These are phyloP conservation scores for Alternaria arborescens DNA, from an alignment of 2,329 filamentous ascomycete genomes.

Conservation along the genomic window DNA sequence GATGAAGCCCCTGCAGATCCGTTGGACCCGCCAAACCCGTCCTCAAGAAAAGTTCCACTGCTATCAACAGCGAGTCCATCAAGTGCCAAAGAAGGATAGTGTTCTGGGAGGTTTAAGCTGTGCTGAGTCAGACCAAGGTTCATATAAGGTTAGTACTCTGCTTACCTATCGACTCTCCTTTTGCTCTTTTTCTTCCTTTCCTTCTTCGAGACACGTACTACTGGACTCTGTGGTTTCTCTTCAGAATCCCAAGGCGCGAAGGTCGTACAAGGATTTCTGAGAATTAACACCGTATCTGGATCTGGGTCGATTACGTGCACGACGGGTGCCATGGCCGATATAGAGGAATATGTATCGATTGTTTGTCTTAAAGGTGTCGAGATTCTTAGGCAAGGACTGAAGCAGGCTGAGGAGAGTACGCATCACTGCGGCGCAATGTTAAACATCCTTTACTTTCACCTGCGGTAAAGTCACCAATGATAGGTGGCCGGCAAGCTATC, in stretches of 20 bases:
- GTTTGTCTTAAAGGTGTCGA: not conserved
- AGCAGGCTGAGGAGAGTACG: not conserved
- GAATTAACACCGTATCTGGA: conserved; percentile 3
- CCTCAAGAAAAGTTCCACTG: not conserved
- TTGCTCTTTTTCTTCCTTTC: not conserved
- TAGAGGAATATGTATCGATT: too few species aligned
- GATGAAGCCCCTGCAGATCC: not conserved
- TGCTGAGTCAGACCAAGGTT: not conserved
- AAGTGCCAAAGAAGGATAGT: not conserved
- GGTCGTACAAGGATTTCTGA: not conserved
- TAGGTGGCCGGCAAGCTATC: not conserved
- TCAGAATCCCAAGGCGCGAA: conserved; percentile 3
- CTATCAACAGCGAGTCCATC: not conserved
- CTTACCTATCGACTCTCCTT: not conserved
- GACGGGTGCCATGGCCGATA: not conserved
- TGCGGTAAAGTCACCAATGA: not conserved
- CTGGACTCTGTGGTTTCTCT: too few species aligned
- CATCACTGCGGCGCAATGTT: not conserved
- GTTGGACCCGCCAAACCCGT: not conserved
- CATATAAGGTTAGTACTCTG: rapidly evolving
- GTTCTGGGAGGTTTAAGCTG: not conserved
- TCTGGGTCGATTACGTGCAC: conserved; percentile 3
- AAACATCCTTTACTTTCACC: not conserved
- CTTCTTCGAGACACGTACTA: too few species aligned
- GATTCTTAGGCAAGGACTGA: not conserved